phyloP scores from a whole-genome alignment of 2,329 filamentous ascomycete species.

The Hawksworthiomyces lignivorus region DNA sequence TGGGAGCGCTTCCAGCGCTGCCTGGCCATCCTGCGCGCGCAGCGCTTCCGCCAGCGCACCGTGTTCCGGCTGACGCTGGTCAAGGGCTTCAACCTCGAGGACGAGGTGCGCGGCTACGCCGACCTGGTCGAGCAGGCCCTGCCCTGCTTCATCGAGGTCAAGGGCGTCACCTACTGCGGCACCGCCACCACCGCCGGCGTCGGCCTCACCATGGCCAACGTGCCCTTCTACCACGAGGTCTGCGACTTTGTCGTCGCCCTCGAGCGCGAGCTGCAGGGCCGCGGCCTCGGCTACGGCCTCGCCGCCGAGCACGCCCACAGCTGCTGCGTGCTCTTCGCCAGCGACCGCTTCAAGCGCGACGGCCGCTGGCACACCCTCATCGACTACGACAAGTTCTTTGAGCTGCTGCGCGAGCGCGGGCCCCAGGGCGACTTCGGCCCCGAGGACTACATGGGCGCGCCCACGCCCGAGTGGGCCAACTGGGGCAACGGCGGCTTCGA shows the following conservation, averaged over 20 bases:
- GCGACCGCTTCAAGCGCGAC: slow-evolving; percentile 66
- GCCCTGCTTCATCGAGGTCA: slow-evolving; percentile 90
- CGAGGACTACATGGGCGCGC: slow-evolving; percentile 80
- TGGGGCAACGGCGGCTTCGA: slow-evolving; percentile 96
- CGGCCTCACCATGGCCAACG: slow-evolving; percentile 92
- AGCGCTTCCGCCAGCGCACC: slow-evolving; percentile 78
- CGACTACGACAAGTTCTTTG: slow-evolving; percentile 83
- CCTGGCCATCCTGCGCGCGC: slow-evolving; percentile 78
- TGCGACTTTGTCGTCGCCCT: slow-evolving; percentile 72
- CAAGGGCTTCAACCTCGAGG: slow-evolving; percentile 96
- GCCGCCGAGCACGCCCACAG: slow-evolving; percentile 92
- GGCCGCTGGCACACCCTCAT: slow-evolving; percentile 88
- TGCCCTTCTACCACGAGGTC: slow-evolving; percentile 92
- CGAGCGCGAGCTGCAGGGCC: slow-evolving; percentile 56
- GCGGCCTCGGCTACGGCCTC: slow-evolving; percentile 78
- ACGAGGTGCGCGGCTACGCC: slow-evolving; percentile 85
- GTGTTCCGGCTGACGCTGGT: slow-evolving; percentile 93
- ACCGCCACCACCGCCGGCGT: slow-evolving; percentile 77
- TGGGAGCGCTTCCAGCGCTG: slow-evolving; percentile 94
- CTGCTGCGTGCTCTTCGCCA: slow-evolving; percentile 84
- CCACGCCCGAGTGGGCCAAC: slow-evolving; percentile 87
- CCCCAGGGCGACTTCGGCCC: slow-evolving; percentile 66
- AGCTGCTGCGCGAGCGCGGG: slow-evolving; percentile 63
- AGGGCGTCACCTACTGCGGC: slow-evolving; percentile 95
- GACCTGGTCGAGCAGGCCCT: slow-evolving; percentile 78